These are phyloP conservation scores for Cercospora sp. DNA, from an alignment of 2,329 filamentous ascomycete genomes.

Conservation along the genomic window DNA sequence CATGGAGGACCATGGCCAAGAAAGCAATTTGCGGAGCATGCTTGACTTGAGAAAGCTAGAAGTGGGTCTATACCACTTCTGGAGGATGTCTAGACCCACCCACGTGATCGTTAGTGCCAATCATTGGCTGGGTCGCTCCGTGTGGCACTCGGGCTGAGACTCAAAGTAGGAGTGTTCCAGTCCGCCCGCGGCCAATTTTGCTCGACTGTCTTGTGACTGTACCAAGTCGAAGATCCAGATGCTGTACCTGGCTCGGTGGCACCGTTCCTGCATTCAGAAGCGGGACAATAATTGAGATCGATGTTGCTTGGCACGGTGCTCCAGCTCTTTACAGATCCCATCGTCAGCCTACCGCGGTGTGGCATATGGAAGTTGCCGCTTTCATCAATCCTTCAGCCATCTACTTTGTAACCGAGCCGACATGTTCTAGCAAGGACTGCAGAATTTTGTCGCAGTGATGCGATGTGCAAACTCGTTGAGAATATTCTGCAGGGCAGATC, in stretches of 20 bases:
- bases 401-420: not conserved
- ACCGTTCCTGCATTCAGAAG: conserved; percentile 3
- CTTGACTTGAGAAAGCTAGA: conserved; percentile 1
- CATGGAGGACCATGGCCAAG: conserved; percentile 8
- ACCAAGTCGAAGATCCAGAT: not conserved
- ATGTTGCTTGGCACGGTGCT: conserved; percentile 1
- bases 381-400: not conserved
- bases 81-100: conserved; percentile 4
- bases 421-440: not conserved
- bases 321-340: not conserved
- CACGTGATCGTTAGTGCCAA: conserved; percentile 3
- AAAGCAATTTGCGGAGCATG: conserved; percentile 9
- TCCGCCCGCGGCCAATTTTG: conserved; percentile 1
- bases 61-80: conserved; percentile 14
- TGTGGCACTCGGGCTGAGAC: not conserved
- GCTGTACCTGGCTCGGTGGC: conserved; percentile 1
- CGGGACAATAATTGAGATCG: conserved; percentile 5
- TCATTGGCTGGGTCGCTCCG: conserved; percentile 10
- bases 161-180: conserved; percentile 1
- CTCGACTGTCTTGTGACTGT: conserved; percentile 8
- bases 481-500: not conserved
- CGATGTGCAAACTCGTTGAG: not conserved
- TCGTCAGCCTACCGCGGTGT: not conserved
- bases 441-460: not conserved
- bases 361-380: conserved; percentile 1